phyloP scores from a whole-genome alignment of 2,329 filamentous ascomycete species.

The Paraphaeosphaeria minitans region DNA sequence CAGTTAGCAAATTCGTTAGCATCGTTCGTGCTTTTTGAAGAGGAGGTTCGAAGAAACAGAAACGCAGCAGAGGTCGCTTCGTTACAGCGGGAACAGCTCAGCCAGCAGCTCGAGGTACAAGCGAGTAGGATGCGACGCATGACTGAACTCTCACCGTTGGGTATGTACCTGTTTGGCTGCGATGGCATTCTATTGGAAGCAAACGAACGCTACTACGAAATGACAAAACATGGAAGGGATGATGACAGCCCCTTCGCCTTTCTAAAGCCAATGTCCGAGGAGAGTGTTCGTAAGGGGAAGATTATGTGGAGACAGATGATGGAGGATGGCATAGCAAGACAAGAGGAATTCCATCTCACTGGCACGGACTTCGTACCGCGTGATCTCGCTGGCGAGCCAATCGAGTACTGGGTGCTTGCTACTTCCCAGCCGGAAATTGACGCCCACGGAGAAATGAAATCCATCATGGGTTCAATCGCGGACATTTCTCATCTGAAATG shows the following conservation, averaged over 20 bases:
- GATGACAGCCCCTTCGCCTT: slow-evolving; percentile 50
- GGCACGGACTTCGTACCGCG: slow-evolving; percentile 37
- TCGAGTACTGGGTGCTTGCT: slow-evolving; percentile 53
- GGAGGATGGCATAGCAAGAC: slow-evolving; percentile 43
- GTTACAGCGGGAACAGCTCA: slow-evolving; percentile 36
- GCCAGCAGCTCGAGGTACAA: slow-evolving; percentile 34
- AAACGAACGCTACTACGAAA: slow-evolving; percentile 56
- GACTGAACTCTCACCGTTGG: slow-evolving; percentile 41
- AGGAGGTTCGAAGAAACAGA: slow-evolving; percentile 37
- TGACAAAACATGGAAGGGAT: slow-evolving; percentile 52
- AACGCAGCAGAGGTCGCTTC: slow-evolving; percentile 33
- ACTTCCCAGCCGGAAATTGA: slow-evolving; percentile 36
- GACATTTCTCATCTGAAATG: slow-evolving; percentile 45
- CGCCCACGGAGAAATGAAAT: slow-evolving; percentile 30
- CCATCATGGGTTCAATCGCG: slow-evolving; percentile 38
- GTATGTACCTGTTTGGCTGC: slow-evolving; percentile 42
- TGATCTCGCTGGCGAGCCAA: slow-evolving; percentile 46
- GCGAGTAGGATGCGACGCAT: slow-evolving; percentile 42
- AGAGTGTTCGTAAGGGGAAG: slow-evolving; percentile 38
- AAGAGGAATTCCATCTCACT: slow-evolving; percentile 52
- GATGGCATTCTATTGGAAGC: slow-evolving; percentile 50
- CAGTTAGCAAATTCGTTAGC: slow-evolving; percentile 42
- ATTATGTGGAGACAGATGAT: slow-evolving; percentile 49
- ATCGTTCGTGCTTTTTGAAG: slow-evolving; percentile 40
- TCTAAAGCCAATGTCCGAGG: slow-evolving; percentile 48